These are phyloP conservation scores for Poa annua DNA, from an alignment of 176 grass and related monocot species.

Conservation along the genomic window DNA sequence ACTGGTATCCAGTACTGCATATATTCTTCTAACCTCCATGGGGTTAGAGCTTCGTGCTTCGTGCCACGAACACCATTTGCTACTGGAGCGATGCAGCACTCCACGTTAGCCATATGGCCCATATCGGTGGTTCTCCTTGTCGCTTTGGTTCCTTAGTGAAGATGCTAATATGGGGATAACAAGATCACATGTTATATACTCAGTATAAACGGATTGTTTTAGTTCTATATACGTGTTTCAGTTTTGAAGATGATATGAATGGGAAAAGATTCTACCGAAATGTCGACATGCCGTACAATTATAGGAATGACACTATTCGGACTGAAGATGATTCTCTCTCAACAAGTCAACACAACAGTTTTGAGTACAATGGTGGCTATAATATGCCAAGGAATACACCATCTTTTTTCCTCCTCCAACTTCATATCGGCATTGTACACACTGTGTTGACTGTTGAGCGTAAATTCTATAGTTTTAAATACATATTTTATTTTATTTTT, in stretches of 20 bases:
- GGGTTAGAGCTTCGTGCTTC: conserved; percentile 35
- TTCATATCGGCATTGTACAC: neutral
- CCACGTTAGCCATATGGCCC: conserved; percentile 11
- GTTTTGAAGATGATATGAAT: conserved; percentile 30
- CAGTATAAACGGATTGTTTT: conserved; percentile 46
- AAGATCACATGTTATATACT: conserved; percentile 48
- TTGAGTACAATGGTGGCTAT: neutral
- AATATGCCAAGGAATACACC: conserved; percentile 43
- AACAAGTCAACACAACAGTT: neutral
- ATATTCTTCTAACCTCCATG: conserved; percentile 40
- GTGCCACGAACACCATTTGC: conserved; percentile 41
- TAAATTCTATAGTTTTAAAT: conserved; percentile 13
- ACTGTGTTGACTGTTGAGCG: conserved; percentile 14
- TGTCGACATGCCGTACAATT: conserved; percentile 2
- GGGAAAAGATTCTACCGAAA: neutral
- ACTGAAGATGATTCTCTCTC: neutral
- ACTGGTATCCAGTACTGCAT: conserved; percentile 38
- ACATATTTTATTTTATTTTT: neutral
- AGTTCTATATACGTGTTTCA: conserved; percentile 37
- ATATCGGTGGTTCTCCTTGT: conserved; percentile 28
- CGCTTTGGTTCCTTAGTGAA: conserved; percentile 41
- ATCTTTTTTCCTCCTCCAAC: conserved; percentile 18
- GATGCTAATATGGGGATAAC: conserved; percentile 50
- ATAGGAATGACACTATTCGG: neutral
- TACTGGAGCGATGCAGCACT: conserved; percentile 16